Conservation (phyloP, 805 yeast genomes). For the Metschnikowia santaceciliae region DNA sequence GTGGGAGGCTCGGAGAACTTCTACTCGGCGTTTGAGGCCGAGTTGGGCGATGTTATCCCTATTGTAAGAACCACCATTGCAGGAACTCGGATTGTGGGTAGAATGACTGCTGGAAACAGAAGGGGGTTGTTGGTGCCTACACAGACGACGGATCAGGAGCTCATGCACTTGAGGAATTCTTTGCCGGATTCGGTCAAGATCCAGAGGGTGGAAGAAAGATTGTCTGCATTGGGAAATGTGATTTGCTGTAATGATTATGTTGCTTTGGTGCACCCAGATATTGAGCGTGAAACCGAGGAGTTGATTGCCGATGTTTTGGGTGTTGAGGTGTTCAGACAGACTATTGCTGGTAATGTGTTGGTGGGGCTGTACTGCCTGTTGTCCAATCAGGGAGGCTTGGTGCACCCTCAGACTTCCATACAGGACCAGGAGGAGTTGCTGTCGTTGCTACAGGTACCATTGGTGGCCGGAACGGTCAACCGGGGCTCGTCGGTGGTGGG, state of each 20-base stretch:
- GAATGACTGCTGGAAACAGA: constrained; percentile 98
- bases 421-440: constrained; percentile 98
- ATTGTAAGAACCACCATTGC: constrained; percentile 97
- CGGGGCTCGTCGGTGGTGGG: constrained; percentile 98
- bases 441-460: constrained; percentile 91
- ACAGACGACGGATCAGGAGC: constrained; percentile 96
- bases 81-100: constrained; percentile 95
- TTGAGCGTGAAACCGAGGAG: constrained; percentile 98
- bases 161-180: constrained; percentile 94
- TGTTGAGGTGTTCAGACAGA: constrained; percentile 98
- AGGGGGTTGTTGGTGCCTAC: constrained; percentile 96
- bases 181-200: constrained; percentile 93
- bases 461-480: constrained; percentile 97
- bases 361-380: constrained; percentile 96
- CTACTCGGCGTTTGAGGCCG: constrained; percentile 95
- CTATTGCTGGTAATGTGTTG: constrained; percentile 95
- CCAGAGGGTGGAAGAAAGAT: constrained; percentile 96
- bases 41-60: constrained; percentile 93
- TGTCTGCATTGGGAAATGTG: constrained; percentile 95
- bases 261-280: constrained; percentile 98
- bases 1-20: constrained; percentile 87
- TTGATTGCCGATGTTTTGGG: constrained; percentile 96
- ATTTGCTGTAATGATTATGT: constrained; percentile 98
- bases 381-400: constrained; percentile 96
- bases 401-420: constrained; percentile 94